Conservation (phyloP, 2,329 filamentous ascomycete species). For the Helotiales sp. region DNA sequence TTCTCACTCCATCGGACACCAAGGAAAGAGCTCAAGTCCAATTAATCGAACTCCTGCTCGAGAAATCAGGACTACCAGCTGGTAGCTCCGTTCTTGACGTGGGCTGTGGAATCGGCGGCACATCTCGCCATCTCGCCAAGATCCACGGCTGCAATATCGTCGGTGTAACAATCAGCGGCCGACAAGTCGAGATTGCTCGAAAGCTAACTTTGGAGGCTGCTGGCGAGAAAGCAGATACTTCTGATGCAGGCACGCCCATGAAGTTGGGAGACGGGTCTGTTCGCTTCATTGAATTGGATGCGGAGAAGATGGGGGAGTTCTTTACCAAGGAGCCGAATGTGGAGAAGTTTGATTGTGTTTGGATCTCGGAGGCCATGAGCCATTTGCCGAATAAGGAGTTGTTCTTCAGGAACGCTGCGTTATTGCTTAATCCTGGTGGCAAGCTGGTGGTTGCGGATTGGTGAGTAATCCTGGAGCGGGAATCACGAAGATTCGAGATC, state of each 20-base stretch:
- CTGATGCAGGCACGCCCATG: slow-evolving; percentile 28
- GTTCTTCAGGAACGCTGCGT: slow-evolving; percentile 59
- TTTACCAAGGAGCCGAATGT: slow-evolving; percentile 47
- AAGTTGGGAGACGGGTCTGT: slow-evolving; percentile 53
- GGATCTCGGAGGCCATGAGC: slow-evolving; percentile 66
- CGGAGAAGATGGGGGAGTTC: slow-evolving; percentile 62
- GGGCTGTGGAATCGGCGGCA: slow-evolving; percentile 65
- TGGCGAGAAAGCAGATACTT: slow-evolving; percentile 21
- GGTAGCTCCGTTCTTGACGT: slow-evolving; percentile 59
- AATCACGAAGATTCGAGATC: too few species aligned
- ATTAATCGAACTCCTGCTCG: slow-evolving; percentile 60
- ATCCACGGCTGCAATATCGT: slow-evolving; percentile 58
- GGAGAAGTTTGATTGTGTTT: slow-evolving; percentile 58
- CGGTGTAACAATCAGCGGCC: slow-evolving; percentile 63
- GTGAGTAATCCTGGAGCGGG: too few species aligned
- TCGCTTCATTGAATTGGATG: slow-evolving; percentile 62
- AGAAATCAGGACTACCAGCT: slow-evolving; percentile 49
- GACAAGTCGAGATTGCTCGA: slow-evolving; percentile 63
- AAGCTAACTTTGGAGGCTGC: slow-evolving; percentile 51
- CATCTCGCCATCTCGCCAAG: slow-evolving; percentile 59
- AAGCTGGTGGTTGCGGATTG: slow-evolving; percentile 64
- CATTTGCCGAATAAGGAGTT: slow-evolving; percentile 63
- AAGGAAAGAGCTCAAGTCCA: slow-evolving; percentile 64
- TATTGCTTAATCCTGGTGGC: slow-evolving; percentile 54
- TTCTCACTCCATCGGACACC: slow-evolving; percentile 55